Conservation (phyloP, 73 alveolate genomes). For the Tetrahymena elliotti region DNA sequence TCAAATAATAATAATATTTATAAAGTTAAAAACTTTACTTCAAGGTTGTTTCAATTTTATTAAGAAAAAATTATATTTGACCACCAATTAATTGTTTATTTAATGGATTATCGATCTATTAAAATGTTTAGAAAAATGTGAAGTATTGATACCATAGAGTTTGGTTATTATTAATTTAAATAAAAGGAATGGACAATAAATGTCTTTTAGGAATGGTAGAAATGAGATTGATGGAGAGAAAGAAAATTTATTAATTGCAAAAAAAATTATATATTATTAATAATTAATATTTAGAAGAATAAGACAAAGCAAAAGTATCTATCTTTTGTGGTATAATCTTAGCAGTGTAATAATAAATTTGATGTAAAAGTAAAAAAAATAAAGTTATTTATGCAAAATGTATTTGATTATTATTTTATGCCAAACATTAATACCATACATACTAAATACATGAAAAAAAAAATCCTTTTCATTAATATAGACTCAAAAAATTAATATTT, state of each 20-base stretch:
- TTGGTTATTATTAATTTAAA: neutral
- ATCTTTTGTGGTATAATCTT: neutral
- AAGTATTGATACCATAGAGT: neutral
- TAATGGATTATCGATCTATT: neutral
- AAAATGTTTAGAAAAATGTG: neutral
- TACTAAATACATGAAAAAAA: too few species aligned
- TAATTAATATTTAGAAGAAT: too few species aligned
- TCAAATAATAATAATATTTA: too few species aligned
- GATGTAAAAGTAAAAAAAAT: neutral
- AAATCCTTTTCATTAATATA: neutral
- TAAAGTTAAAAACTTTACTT: neutral
- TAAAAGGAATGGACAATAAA: neutral
- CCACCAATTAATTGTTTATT: neutral
- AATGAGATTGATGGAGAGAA: neutral
- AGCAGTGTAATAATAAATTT: neutral
- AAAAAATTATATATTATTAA: too few species aligned
- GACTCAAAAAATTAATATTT: too few species aligned
- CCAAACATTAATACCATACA: neutral
- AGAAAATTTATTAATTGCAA: neutral
- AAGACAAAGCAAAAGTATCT: neutral
- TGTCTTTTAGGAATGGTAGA: too few species aligned
- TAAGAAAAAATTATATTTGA: neutral
- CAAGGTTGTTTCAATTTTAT: neutral
- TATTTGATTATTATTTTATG: neutral
- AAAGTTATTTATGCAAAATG: neutral